Conservation (phyloP, 768 basidiomycete genomes). For the Zangia roseola region DNA sequence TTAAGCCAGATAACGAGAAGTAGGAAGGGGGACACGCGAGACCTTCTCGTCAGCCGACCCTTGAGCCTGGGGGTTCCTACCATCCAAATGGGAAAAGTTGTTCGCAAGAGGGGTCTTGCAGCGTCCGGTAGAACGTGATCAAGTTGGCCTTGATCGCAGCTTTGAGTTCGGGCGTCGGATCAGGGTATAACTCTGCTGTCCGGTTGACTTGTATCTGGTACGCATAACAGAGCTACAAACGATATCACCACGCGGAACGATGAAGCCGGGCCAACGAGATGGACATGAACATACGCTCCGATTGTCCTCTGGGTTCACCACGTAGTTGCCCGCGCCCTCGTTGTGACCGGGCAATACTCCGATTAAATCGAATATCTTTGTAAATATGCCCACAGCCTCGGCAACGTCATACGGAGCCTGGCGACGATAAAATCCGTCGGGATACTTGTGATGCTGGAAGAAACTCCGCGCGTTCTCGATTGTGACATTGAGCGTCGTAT, state of each 20-base stretch:
- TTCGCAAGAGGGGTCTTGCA: constrained; percentile 12
- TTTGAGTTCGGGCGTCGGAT: constrained; percentile 18
- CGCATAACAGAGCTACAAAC: constrained; percentile 14
- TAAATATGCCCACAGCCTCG: constrained; percentile 3
- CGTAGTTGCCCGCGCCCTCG: constrained; percentile 17
- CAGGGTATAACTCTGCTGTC: constrained; percentile 19
- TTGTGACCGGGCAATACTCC: constrained; percentile 14
- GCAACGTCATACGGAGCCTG: constrained; percentile 13
- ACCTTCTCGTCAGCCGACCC: too few species aligned
- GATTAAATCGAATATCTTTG: not conserved
- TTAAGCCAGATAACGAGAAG: too few species aligned
- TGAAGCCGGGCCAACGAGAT: not conserved
- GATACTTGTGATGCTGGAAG: constrained; percentile 16
- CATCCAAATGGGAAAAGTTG: constrained; percentile 19
- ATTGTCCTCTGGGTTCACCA: constrained; percentile 10
- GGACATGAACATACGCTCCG: constrained; percentile 17
- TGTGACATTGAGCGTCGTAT: constrained; percentile 15
- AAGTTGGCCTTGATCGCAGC: constrained; percentile 24
- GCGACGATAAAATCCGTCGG: constrained; percentile 18
- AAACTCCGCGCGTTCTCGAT: constrained; percentile 20
- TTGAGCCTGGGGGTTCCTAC: not conserved
- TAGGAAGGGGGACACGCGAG: too few species aligned
- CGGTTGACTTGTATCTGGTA: constrained; percentile 20
- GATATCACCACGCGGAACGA: not conserved
- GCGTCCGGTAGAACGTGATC: constrained; percentile 12